Evolutionary conservation across 345 rosid species (phyloP).

Genomic region (Arabidopsis arenosa): DNA sequence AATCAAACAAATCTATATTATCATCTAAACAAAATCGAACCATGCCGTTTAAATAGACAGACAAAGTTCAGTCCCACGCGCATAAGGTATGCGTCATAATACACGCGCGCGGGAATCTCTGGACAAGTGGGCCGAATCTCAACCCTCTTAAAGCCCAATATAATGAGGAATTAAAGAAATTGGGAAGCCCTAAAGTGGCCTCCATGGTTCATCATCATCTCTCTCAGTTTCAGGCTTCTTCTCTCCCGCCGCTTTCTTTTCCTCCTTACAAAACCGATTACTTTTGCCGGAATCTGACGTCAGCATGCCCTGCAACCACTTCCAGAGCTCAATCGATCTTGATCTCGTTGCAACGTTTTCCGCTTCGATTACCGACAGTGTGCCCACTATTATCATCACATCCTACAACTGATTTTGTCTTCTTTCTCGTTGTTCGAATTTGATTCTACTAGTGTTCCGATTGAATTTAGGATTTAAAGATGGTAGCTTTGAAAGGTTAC

Average conservation of each 20-base stretch:
- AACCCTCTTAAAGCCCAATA: neutral
- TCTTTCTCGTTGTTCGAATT: neutral
- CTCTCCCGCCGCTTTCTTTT: slow-evolving; percentile 18
- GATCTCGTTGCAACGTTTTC: slow-evolving; percentile 7
- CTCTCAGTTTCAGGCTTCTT: neutral
- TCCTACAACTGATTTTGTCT: slow-evolving; percentile 27
- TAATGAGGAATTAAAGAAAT: too few relatives aligned
- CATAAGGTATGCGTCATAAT: neutral
- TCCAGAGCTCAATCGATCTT: slow-evolving; percentile 13
- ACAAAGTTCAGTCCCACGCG: neutral
- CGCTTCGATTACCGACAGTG: slow-evolving; percentile 18
- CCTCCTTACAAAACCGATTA: neutral
- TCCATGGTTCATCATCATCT: neutral
- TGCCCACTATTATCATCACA: slow-evolving; percentile 34
- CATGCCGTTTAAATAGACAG: too few relatives aligned
- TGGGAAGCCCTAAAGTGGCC: slow-evolving; percentile 36
- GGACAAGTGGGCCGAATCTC: neutral
- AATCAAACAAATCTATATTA: too few relatives aligned
- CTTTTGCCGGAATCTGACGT: slow-evolving; percentile 35
- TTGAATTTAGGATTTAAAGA: slow-evolving; percentile 18
- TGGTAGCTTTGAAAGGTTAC: slow-evolving; percentile 55
- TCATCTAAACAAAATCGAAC: too few relatives aligned
- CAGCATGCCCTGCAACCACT: slow-evolving; percentile 29
- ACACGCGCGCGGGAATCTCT: neutral
- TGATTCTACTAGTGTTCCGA: neutral